Evolutionary conservation across 192 early-diverging fungal species (phyloP), one percentile per base, ranked within the genome.

Genomic region (Entomortierella lignicola): DNA sequence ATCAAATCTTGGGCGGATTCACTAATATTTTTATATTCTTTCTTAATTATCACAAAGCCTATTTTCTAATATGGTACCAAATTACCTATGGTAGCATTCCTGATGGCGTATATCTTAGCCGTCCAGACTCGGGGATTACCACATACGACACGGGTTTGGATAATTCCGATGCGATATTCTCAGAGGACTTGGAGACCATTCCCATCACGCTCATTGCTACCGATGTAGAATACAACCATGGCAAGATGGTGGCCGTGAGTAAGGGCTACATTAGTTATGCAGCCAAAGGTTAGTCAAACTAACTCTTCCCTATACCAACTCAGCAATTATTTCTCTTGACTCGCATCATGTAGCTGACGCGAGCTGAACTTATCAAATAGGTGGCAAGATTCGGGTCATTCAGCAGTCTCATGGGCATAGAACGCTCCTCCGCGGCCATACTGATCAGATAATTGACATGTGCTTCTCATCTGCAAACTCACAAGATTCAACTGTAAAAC

Each of bases 281-380:
- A n/a, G 79, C 82, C 17, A 85, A 85, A 67, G 84, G 84, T 85
- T 32, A 32, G 70, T n/a, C n/a, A n/a, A n/a, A n/a, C n/a, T n/a
- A n/a, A n/a, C n/a, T n/a, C n/a, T n/a, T n/a, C n/a, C n/a, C n/a
- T n/a, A n/a, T n/a, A n/a, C n/a, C n/a, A n/a, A n/a, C n/a, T n/a
- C n/a, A n/a, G n/a, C n/a, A n/a, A n/a, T n/a, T n/a, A n/a, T n/a
- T n/a, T n/a, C n/a, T n/a, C n/a, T n/a, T n/a, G n/a, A n/a, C n/a
- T n/a, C n/a, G n/a, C n/a, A n/a, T n/a, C n/a, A n/a, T n/a, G n/a
- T n/a, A n/a, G n/a, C n/a, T n/a, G n/a, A n/a, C n/a, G n/a, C n/a
- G n/a, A n/a, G n/a, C n/a, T n/a, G n/a, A n/a, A n/a, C n/a, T n/a
- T n/a, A n/a, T n/a, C n/a, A 17, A 20, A 11, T 65, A 81, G 80